Conservation (phyloP, 2,329 filamentous ascomycete genomes). For the Bipolaris gigantea region DNA sequence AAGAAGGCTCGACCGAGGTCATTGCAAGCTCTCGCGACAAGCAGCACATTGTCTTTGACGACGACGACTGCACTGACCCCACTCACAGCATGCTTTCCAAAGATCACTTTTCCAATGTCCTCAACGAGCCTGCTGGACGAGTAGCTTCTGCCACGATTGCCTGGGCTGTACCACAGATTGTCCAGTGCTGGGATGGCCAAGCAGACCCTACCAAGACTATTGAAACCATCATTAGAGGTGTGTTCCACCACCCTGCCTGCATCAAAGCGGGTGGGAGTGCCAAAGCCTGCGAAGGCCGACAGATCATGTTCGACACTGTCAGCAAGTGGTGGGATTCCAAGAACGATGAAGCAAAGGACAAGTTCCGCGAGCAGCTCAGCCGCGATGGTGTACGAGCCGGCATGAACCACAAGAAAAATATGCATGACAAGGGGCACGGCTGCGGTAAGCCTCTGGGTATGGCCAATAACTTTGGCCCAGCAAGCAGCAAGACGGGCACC, state of each 20-base stretch:
- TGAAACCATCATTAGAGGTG: slow-evolving; percentile 75
- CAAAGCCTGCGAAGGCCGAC: too few species aligned
- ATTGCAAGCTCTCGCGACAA: slow-evolving; percentile 82
- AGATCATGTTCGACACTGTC: slow-evolving; percentile 76
- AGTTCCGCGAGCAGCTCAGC: slow-evolving; percentile 73
- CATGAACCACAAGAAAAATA: slow-evolving; percentile 83
- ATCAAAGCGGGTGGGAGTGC: too few species aligned
- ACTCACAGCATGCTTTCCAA: slow-evolving; percentile 97
- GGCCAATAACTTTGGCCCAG: slow-evolving; percentile 59
- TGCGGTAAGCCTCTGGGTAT: slow-evolving; percentile 80
- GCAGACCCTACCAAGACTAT: slow-evolving; percentile 70
- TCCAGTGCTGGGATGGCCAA: slow-evolving; percentile 84
- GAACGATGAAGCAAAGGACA: slow-evolving; percentile 62
- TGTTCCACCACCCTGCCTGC: slow-evolving; percentile 91
- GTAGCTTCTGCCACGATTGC: slow-evolving; percentile 76
- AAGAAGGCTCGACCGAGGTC: slow-evolving; percentile 82
- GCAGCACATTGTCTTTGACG: slow-evolving; percentile 83
- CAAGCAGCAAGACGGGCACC: slow-evolving; percentile 50
- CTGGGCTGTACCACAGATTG: slow-evolving; percentile 88
- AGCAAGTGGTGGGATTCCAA: slow-evolving; percentile 80
- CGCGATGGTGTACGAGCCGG: slow-evolving; percentile 75
- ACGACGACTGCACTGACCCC: slow-evolving; percentile 75
- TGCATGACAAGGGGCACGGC: slow-evolving; percentile 81
- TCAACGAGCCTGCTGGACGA: slow-evolving; percentile 86
- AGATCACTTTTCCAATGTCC: slow-evolving; percentile 86